Evolutionary conservation across 2,329 filamentous ascomycete species (phyloP).

Genomic region (Cytospora piceae): DNA sequence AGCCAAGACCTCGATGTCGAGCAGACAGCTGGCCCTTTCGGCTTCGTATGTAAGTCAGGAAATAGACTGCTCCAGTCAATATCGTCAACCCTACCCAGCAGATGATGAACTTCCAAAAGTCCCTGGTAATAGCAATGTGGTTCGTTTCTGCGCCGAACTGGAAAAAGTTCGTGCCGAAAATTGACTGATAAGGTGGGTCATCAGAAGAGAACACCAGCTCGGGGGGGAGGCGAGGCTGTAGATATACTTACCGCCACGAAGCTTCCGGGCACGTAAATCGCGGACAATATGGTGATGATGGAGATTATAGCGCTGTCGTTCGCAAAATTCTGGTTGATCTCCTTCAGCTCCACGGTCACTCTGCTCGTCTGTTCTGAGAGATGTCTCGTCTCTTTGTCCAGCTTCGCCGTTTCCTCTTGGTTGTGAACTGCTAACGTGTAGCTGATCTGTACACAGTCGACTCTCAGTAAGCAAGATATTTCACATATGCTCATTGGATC

Average conservation of each 20-base stretch:
- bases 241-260: slow-evolving; percentile 32
- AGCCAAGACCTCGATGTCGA: neutral
- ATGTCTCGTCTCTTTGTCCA: slow-evolving; percentile 28
- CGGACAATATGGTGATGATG: slow-evolving; percentile 36
- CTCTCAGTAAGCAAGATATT: neutral
- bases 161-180: slow-evolving; percentile 2
- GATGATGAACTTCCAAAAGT: slow-evolving; percentile 1
- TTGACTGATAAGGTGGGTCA: neutral
- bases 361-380: slow-evolving; percentile 30
- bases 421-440: slow-evolving; percentile 26
- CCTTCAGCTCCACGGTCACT: slow-evolving; percentile 33
- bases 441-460: slow-evolving; percentile 22
- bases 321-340: slow-evolving; percentile 34
- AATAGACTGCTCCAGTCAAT: neutral
- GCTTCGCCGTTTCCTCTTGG: slow-evolving; percentile 26
- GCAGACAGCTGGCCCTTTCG: neutral
- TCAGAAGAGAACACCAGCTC: neutral
- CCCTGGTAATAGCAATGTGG: neutral
- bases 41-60: neutral
- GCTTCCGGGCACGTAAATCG: slow-evolving; percentile 36
- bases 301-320: slow-evolving; percentile 35
- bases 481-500: neutral
- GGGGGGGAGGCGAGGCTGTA: neutral
- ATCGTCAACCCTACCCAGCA: neutral
- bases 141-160: neutral